Base-by-base conservation (phyloP, 139 green algal species). In the Gonium pectorale region DNA sequence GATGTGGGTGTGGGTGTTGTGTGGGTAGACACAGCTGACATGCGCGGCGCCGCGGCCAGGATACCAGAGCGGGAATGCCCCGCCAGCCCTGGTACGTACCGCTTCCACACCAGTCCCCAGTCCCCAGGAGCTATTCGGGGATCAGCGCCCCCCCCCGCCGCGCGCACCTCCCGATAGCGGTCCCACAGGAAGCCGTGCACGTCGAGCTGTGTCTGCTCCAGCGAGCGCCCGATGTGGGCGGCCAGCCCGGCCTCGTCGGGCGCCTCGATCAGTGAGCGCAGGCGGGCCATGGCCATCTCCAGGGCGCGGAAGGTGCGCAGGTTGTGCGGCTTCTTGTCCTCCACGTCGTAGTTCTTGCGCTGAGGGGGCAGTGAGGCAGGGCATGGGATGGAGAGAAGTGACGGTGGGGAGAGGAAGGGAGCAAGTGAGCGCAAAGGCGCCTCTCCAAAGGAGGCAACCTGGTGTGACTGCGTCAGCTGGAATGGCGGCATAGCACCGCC, bases 151-250 rank as follows among this genome's bases (percentile, higher is more conserved):
- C 2, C 43, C 43, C 43, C 43, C 29, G 29, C 31, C 26, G 2
- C 54, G 31, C 64, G 72, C 38, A 98, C 87, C 51, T 90, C 89
- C 29, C 95, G 86, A 87, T 96, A 98, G 22, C 95, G 87, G 85
- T 98, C 95, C 95, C 95, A 98, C 80, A 98, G 89, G 71, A 98
- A 98, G 63, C 89, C 91, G 86, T 98, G 95, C 41, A 96, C 83
- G 49, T 89, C 17, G 21, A 84, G 51, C 27, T 95, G 75, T 37
- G 62, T 31, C 22, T 67, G 17, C 44, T 44, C 44, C 5, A 33
- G 56, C 21, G 37, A 24, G 41, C 22, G 9, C 22, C 43, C 26
- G 5, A 60, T 68, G 35, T 29, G 15, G 4, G 41, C 75, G 29
- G 29, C 75, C 75, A 82, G 75, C 41, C 27, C 75, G 19, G 54